Evolutionary conservation across 495 filamentous ascomycete genomes (phyloP).

Genomic region (Rhizodiscina lignyota): DNA sequence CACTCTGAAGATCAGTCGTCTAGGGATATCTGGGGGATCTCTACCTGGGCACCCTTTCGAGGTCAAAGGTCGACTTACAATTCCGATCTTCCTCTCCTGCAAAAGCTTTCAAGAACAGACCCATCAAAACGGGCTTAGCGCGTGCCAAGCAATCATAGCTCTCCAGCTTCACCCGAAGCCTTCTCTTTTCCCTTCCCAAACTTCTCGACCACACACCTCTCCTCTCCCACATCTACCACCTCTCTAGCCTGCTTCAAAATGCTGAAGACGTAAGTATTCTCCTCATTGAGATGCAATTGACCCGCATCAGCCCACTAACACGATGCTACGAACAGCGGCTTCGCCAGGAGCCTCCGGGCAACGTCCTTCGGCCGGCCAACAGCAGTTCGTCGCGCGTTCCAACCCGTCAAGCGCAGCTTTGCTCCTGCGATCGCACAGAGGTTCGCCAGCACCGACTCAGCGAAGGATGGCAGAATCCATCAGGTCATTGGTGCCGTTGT

Average conservation of each 20-base stretch:
- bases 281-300: slow-evolving; percentile 11
- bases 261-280: slow-evolving; percentile 18
- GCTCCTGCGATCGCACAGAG: slow-evolving; percentile 18
- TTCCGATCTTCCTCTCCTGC: too few relatives aligned
- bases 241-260: slow-evolving; percentile 20
- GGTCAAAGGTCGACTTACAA: too few relatives aligned
- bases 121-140: too few relatives aligned
- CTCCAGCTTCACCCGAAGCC: too few relatives aligned
- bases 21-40: too few relatives aligned
- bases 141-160: too few relatives aligned
- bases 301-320: background rate
- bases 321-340: slow-evolving; percentile 14
- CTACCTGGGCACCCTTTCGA: too few relatives aligned
- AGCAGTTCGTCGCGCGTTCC: slow-evolving; percentile 15
- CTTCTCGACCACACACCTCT: slow-evolving; percentile 13
- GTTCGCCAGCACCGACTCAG: slow-evolving; percentile 19
- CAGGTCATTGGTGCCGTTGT: slow-evolving; percentile 56
- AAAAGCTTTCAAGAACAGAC: too few relatives aligned
- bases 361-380: slow-evolving; percentile 9
- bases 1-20: too few relatives aligned
- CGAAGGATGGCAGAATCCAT: slow-evolving; percentile 24
- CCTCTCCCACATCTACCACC: slow-evolving; percentile 19
- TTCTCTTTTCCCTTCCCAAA: slow-evolving; percentile 1
- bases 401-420: slow-evolving; percentile 19
- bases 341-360: slow-evolving; percentile 19